These are phyloP conservation scores for Globisporangium spiculum DNA, from an alignment of 352 stramenopile genomes.

Conservation along the genomic window DNA sequence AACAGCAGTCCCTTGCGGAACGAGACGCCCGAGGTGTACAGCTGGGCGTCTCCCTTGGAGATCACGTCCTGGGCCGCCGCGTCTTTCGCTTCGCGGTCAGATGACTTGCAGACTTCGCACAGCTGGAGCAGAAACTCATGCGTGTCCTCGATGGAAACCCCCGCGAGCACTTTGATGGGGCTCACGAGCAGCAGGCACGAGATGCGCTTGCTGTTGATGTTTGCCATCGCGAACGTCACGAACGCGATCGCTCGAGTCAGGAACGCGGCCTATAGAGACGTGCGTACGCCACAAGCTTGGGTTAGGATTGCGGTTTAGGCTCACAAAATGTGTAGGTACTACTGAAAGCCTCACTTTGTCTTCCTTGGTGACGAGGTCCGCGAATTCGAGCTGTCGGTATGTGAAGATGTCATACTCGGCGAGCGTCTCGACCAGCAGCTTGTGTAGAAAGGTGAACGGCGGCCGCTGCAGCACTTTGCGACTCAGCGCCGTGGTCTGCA, in stretches of 20 bases:
- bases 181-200: conserved; percentile 77
- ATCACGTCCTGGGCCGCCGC: conserved; percentile 48
- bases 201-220: conserved; percentile 41
- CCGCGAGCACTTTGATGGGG: conserved; percentile 80
- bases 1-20: conserved; percentile 70
- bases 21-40: conserved; percentile 72
- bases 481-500: conserved; percentile 67
- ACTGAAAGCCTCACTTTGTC: conserved; percentile 35
- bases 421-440: conserved; percentile 70
- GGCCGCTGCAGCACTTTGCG: conserved; percentile 64
- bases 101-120: conserved; percentile 53
- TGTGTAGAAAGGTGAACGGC: conserved; percentile 84
- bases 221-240: conserved; percentile 54
- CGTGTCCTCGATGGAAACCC: conserved; percentile 59
- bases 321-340: too few relatives aligned
- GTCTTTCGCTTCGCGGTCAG: conserved; percentile 47
- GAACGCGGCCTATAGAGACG: conserved; percentile 46
- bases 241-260: conserved; percentile 74
- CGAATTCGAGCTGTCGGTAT: conserved; percentile 59
- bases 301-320: too few relatives aligned
- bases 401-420: conserved; percentile 62
- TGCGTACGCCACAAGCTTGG: too few relatives aligned
- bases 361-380: conserved; percentile 58
- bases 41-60: conserved; percentile 56
- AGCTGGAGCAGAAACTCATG: conserved; percentile 76